Percentiles rank a stretch among this genome's conserved stretches.
Conservation (phyloP, 306 rosid species). For the Cicer arietinum region DNA sequence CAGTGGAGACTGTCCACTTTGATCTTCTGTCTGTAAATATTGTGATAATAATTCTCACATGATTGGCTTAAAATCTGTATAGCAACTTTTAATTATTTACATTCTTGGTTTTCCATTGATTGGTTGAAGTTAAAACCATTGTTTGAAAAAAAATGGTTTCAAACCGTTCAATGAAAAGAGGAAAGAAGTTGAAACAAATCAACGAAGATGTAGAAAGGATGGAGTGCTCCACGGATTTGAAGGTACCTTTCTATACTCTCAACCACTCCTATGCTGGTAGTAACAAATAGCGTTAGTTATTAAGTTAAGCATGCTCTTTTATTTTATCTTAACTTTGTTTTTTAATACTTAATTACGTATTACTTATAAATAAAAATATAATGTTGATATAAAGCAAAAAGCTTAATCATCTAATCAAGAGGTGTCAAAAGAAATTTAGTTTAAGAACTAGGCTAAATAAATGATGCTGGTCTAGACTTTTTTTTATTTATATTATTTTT, state of each 20-base stretch:
- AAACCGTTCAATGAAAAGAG: not conserved
- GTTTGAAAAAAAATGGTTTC: not conserved
- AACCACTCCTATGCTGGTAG: not conserved
- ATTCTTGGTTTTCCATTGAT: not conserved
- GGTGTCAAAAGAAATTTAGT: no score
- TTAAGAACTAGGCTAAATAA: no score
- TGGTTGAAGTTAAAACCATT: conserved; percentile 10
- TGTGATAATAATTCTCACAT: conserved; percentile 7
- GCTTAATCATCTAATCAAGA: not conserved
- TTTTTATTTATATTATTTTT: no score
- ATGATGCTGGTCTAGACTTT: no score
- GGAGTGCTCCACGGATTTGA: not conserved
- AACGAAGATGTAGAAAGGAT: not conserved
- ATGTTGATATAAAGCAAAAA: not conserved
- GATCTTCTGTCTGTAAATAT: conserved; percentile 33
- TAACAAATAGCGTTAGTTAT: not conserved
- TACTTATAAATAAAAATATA: not conserved
- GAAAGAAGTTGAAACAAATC: not conserved
- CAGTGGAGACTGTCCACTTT: not conserved
- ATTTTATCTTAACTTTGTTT: conserved; percentile 8
- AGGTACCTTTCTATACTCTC: not conserved
- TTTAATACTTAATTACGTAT: no score
- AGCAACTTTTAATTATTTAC: not conserved
- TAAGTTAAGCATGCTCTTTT: not conserved
- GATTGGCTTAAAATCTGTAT: conserved; percentile 24